phyloP scores from a whole-genome alignment of 1,284 basidiomycete genomes.

The Leccinum solheimii region DNA sequence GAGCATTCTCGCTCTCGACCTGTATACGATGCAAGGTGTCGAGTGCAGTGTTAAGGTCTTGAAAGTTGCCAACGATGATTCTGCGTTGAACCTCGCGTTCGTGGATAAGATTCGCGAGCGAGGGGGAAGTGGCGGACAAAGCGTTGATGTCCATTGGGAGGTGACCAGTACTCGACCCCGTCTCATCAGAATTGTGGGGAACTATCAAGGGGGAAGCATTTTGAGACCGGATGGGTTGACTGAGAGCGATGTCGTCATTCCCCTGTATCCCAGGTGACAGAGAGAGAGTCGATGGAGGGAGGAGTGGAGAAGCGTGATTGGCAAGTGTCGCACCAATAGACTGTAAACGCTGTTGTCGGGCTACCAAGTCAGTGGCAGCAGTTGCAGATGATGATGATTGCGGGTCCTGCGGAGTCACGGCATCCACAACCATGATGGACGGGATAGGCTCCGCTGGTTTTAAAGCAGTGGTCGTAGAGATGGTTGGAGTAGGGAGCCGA shows the following conservation, averaged over 20 bases:
- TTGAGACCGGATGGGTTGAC: conserved; percentile 4
- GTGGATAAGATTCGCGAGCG: conserved; percentile 6
- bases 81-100: conserved; percentile 17
- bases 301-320: conserved; percentile 8
- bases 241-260: not conserved
- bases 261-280: conserved; percentile 4
- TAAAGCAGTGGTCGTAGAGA: not conserved
- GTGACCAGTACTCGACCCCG: not conserved
- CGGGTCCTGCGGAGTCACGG: conserved; percentile 1
- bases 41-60: conserved; percentile 14
- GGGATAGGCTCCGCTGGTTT: not conserved
- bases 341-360: conserved; percentile 18
- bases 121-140: not conserved
- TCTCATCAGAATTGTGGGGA: not conserved
- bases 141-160: not conserved
- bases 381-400: not conserved
- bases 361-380: conserved; percentile 9
- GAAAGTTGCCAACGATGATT: conserved; percentile 13
- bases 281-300: conserved; percentile 5
- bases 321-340: conserved; percentile 20
- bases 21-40: conserved; percentile 16
- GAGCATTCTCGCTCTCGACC: conserved; percentile 16
- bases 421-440: not conserved
- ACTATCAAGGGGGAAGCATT: not conserved
- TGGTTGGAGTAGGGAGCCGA: conserved; percentile 2